A percentile compares a stretch with the other conserved stretches of the same genome.
Conservation (phyloP, 495 filamentous ascomycete genomes). For the Aspergillus sclerotioniger region DNA sequence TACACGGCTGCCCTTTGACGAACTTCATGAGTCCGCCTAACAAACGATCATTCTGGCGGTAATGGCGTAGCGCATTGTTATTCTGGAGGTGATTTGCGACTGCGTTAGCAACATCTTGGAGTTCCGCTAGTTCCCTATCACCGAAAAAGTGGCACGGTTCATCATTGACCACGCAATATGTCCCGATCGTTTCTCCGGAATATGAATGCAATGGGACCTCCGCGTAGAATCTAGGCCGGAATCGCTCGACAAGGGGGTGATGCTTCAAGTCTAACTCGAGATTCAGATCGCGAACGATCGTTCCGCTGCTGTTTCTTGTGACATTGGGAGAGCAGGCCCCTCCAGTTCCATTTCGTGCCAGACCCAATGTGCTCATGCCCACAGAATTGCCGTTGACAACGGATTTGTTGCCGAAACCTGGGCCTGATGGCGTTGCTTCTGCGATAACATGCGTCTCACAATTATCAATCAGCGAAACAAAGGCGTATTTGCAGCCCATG, state of each 20-base stretch:
- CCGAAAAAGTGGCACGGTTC: slow-evolving; percentile 34
- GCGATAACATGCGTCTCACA: slow-evolving; percentile 56
- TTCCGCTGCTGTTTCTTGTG: slow-evolving; percentile 25
- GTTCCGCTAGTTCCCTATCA: slow-evolving; percentile 19
- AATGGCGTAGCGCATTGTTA: slow-evolving; percentile 13
- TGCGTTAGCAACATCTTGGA: slow-evolving; percentile 26
- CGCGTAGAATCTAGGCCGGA: slow-evolving; percentile 55
- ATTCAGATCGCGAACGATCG: slow-evolving; percentile 47
- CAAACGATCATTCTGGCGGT: slow-evolving; percentile 17
- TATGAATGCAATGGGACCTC: slow-evolving; percentile 59
- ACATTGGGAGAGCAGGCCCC: background rate
- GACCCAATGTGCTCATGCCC: slow-evolving; percentile 40
- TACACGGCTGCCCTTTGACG: slow-evolving; percentile 12
- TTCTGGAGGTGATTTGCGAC: slow-evolving; percentile 28
- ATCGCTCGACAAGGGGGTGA: slow-evolving; percentile 33
- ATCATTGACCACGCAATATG: slow-evolving; percentile 57
- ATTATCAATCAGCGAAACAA: slow-evolving; percentile 57
- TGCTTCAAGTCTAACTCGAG: slow-evolving; percentile 40
- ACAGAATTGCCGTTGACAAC: slow-evolving; percentile 17
- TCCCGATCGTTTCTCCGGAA: slow-evolving; percentile 58
- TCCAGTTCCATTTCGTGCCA: slow-evolving; percentile 4
- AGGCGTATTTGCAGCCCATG: slow-evolving; percentile 46
- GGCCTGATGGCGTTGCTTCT: slow-evolving; percentile 36
- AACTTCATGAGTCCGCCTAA: slow-evolving; percentile 25
- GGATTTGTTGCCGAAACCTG: slow-evolving; percentile 18